phyloP scores from a whole-genome alignment of 2,329 filamentous ascomycete species.

The Colletotrichum neosansevieriae region DNA sequence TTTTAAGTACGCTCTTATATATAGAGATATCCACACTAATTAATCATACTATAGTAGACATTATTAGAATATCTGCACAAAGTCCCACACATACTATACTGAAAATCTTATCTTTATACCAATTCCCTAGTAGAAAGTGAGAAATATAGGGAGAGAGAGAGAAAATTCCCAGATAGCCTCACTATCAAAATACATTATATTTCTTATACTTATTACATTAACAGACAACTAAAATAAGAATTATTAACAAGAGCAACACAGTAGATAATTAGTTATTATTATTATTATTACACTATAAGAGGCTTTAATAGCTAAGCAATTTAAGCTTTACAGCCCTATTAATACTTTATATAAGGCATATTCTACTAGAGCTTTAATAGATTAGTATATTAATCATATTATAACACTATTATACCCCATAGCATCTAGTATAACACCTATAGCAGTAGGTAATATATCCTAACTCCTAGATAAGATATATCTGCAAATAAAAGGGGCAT shows the following conservation, averaged over 20 bases:
- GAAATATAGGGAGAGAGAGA: not conserved
- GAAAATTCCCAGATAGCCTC: not conserved
- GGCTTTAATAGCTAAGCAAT: not conserved
- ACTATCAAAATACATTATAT: not conserved
- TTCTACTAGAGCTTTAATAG: not conserved
- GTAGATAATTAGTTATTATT: not conserved
- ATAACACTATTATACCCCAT: not conserved
- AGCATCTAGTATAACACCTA: not conserved
- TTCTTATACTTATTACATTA: not conserved
- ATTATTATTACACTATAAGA: not conserved
- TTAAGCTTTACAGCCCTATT: not conserved
- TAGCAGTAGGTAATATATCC: not conserved
- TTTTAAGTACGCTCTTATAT: not conserved
- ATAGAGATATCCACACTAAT: no score
- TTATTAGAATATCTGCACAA: not conserved
- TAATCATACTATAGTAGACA: not conserved
- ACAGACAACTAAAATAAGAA: not conserved
- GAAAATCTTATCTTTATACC: not conserved
- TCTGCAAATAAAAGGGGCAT: not conserved
- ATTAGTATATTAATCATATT: not conserved
- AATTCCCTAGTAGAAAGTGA: not conserved
- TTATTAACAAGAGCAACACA: not conserved
- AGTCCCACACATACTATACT: not conserved
- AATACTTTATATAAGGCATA: not conserved
- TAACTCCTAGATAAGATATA: not conserved